Conservation (phyloP, 495 filamentous ascomycete species). For the Aspergillus leporis region DNA sequence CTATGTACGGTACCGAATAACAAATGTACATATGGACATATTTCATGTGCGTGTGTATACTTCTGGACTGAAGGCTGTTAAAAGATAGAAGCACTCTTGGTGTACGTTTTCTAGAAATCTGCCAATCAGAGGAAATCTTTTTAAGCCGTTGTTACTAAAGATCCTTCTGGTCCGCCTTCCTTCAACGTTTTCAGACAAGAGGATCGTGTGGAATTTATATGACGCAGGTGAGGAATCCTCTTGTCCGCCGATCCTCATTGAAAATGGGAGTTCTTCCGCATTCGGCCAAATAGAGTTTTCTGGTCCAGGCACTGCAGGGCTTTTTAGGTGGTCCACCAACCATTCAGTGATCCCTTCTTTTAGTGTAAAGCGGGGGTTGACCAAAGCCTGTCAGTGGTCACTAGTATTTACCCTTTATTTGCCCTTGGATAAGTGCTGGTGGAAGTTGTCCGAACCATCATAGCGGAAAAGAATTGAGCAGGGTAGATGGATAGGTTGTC, state of each 20-base stretch:
- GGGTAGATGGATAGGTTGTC: too few species aligned
- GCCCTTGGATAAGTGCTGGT: not conserved
- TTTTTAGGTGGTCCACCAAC: not conserved
- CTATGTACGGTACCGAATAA: not conserved
- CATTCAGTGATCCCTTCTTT: conserved; percentile 11
- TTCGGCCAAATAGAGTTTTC: conserved; percentile 33
- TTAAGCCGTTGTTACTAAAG: not conserved
- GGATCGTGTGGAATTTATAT: not conserved
- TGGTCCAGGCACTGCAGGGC: conserved; percentile 15
- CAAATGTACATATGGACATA: not conserved
- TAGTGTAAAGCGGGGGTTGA: not conserved
- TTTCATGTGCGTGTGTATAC: not conserved
- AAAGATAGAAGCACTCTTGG: not conserved
- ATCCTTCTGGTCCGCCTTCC: not conserved
- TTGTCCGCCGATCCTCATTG: conserved; percentile 7
- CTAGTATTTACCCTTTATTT: not conserved
- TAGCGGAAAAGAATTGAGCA: not conserved
- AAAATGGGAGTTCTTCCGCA: conserved; percentile 21
- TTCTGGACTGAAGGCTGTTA: not conserved
- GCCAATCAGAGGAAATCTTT: not conserved
- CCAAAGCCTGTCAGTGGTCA: not conserved
- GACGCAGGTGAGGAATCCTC: not conserved
- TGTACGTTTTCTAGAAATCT: not conserved
- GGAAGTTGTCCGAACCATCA: not conserved
- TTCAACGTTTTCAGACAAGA: not conserved